Percentiles rank a stretch among this genome's conserved stretches.
Conservation (phyloP, 495 filamentous ascomycete species). For the Penicillium ochrochloron region DNA sequence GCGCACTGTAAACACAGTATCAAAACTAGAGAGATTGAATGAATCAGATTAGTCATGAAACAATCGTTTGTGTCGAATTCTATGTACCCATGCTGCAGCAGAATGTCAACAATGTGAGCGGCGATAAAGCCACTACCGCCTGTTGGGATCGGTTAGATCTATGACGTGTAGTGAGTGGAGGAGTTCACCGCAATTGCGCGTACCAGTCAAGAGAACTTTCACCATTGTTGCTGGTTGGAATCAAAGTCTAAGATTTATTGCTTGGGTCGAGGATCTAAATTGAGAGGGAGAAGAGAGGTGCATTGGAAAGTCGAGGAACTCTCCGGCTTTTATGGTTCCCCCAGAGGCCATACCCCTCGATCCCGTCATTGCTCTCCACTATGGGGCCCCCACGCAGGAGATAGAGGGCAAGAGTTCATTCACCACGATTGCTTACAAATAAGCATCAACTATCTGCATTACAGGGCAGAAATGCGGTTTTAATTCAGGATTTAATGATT, state of each 20-base stretch:
- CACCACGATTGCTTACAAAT: conserved; percentile 30
- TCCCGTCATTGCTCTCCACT: conserved; percentile 34
- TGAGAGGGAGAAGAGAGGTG: not conserved
- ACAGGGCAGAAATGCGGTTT: not conserved
- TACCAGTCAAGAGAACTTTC: conserved; percentile 51
- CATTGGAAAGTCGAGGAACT: not conserved
- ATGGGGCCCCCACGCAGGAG: conserved; percentile 13
- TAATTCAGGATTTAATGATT: conserved; percentile 7
- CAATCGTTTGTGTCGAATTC: not conserved
- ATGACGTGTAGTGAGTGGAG: not conserved
- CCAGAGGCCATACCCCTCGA: conserved; percentile 25
- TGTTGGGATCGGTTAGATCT: conserved; percentile 28
- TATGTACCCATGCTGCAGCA: conserved; percentile 62
- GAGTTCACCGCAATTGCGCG: conserved; percentile 4
- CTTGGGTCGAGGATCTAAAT: not conserved
- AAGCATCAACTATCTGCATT: not conserved
- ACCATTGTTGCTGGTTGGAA: conserved; percentile 36
- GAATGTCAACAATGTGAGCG: conserved; percentile 77
- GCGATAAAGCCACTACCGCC: conserved; percentile 76
- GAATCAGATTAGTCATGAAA: conserved; percentile 5
- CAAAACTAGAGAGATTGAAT: conserved; percentile 52
- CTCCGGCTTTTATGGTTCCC: conserved; percentile 25
- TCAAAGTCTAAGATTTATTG: not conserved
- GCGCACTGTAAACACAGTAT: conserved; percentile 84
- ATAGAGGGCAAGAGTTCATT: not conserved